A percentile compares a stretch with the other conserved stretches of the same genome.
phyloP scores from a whole-genome alignment of 148 eudicot genomes.

The Silene conica region DNA sequence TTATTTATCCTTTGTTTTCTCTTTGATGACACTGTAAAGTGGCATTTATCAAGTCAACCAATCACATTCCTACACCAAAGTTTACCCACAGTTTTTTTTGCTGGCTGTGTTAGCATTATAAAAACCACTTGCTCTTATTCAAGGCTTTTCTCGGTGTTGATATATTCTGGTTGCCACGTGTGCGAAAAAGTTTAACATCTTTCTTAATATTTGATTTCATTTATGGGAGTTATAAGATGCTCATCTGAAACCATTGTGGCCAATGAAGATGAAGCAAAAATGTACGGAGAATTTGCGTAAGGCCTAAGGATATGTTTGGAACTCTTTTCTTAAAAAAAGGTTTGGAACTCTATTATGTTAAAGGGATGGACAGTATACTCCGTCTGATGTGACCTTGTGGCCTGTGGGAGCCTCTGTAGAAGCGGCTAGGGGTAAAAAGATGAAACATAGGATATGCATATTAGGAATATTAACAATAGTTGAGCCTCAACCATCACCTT shows the following conservation, averaged over 20 bases:
- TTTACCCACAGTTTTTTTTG: background rate
- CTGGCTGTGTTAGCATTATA: conserved; percentile 16
- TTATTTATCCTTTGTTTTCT: conserved; percentile 11
- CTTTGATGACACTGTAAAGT: conserved; percentile 17
- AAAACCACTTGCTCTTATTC: conserved; percentile 7
- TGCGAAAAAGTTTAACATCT: background rate
- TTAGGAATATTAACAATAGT: too few species aligned
- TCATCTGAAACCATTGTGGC: background rate
- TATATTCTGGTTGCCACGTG: background rate
- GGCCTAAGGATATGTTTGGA: background rate
- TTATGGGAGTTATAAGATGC: background rate
- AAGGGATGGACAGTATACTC: background rate
- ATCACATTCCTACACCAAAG: conserved; percentile 5
- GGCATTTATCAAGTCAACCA: conserved; percentile 4
- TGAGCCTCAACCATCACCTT: too few species aligned
- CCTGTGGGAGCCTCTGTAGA: background rate
- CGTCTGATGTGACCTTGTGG: background rate
- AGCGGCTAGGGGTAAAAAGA: too few species aligned
- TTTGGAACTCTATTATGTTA: background rate
- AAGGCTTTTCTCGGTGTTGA: background rate
- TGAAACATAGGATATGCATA: too few species aligned
- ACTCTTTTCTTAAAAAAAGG: too few species aligned
- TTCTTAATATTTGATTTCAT: background rate
- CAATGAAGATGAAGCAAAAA: background rate
- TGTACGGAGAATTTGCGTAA: background rate